Evolutionary conservation across 2,329 filamentous ascomycete species (phyloP).

Genomic region (Penicillium sp.): DNA sequence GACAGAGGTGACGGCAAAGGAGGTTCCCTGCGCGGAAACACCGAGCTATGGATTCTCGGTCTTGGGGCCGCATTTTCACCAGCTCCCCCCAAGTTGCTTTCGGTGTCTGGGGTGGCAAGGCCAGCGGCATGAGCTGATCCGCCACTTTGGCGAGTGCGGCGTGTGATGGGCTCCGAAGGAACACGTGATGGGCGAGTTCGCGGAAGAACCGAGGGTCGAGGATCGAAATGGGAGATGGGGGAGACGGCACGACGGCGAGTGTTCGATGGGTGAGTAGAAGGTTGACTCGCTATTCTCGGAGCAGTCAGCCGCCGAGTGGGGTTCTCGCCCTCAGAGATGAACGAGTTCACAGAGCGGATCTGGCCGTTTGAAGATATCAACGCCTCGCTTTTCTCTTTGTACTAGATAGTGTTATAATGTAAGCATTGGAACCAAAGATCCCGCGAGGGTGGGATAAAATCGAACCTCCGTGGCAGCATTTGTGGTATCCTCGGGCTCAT

Average conservation of each 20-base stretch:
- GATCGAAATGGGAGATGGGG: slow-evolving; percentile 47
- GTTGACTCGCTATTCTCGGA: slow-evolving; percentile 20
- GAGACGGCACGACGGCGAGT: slow-evolving; percentile 44
- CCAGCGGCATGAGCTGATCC: slow-evolving; percentile 26
- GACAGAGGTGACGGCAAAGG: slow-evolving; percentile 28
- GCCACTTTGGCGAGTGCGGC: slow-evolving; percentile 32
- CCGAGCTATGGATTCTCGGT: slow-evolving; percentile 28
- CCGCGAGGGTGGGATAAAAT: not conserved
- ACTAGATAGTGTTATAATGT: slow-evolving; percentile 25
- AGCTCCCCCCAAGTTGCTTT: slow-evolving; percentile 25
- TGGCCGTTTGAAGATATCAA: slow-evolving; percentile 43
- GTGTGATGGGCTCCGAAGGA: slow-evolving; percentile 45
- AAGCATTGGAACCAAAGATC: slow-evolving; percentile 5
- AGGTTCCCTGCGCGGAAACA: slow-evolving; percentile 27
- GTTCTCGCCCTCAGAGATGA: slow-evolving; percentile 34
- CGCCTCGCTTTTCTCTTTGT: slow-evolving; percentile 38
- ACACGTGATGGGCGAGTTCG: slow-evolving; percentile 26
- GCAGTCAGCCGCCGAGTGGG: slow-evolving; percentile 21
- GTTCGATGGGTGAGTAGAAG: slow-evolving; percentile 17
- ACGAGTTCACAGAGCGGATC: slow-evolving; percentile 39
- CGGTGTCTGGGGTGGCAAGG: slow-evolving; percentile 36
- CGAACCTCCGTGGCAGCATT: slow-evolving; percentile 49
- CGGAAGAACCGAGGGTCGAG: slow-evolving; percentile 40
- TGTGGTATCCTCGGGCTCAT: slow-evolving; percentile 52
- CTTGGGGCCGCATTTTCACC: slow-evolving; percentile 23